phyloP scores from a whole-genome alignment of 1,139 yeast species.

The Zygosaccharomyces sapae region DNA sequence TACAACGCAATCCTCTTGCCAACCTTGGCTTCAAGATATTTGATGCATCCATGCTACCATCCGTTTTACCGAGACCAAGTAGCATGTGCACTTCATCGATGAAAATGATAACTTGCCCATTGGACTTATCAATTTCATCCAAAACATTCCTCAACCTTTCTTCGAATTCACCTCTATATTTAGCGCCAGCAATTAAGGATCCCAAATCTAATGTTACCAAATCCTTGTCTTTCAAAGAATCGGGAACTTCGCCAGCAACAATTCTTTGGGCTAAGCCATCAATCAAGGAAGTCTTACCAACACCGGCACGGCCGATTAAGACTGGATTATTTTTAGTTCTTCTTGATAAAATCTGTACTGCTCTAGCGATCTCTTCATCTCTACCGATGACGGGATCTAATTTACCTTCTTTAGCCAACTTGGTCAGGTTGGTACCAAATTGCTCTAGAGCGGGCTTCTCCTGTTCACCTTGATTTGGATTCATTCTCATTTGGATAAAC shows the following conservation, averaged over 20 bases:
- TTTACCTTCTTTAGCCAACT: conserved; percentile 82
- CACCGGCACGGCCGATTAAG: conserved; percentile 92
- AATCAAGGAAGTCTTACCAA: conserved; percentile 94
- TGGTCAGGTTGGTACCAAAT: conserved; percentile 83
- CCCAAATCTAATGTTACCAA: conserved; percentile 73
- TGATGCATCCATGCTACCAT: conserved; percentile 94
- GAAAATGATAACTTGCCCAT: conserved; percentile 75
- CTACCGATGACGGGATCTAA: conserved; percentile 96
- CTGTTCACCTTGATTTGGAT: conserved; percentile 42
- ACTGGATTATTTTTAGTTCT: conserved; percentile 95
- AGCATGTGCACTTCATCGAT: conserved; percentile 91
- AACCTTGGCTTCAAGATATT: conserved; percentile 88
- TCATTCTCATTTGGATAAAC: conserved; percentile 38
- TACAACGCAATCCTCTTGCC: conserved; percentile 91
- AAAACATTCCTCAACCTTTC: conserved; percentile 86
- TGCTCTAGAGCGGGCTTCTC: conserved; percentile 77
- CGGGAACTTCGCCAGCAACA: conserved; percentile 89
- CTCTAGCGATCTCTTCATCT: conserved; percentile 89
- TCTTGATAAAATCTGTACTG: conserved; percentile 85
- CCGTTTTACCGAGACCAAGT: conserved; percentile 90
- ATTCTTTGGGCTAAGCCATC: conserved; percentile 95
- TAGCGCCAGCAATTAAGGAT: conserved; percentile 94
- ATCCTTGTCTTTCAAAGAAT: conserved; percentile 78
- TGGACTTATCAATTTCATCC: conserved; percentile 79
- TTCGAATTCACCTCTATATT: conserved; percentile 97